Evolutionary conservation across 805 yeast genomes (phyloP), one percentile per base, ranked within the genome.

Genomic region (Saturnispora hagleri): DNA sequence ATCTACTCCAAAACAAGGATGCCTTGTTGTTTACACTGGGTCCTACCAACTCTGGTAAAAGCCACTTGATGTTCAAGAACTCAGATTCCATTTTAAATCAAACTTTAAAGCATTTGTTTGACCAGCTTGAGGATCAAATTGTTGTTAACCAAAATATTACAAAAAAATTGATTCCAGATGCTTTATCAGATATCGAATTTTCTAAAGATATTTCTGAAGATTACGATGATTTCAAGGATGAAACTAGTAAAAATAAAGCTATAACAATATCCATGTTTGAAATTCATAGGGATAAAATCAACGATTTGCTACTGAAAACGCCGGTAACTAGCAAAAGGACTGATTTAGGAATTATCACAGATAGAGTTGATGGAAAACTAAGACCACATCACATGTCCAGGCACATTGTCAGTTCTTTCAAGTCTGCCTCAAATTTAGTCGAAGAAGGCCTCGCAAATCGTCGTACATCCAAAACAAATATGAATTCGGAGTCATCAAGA

Each of bases 181-280:
- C 80, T 6, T 72, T 75, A 66, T 73, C 74, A 59, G 82, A 79
- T 57, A 66, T 78, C 24, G 72, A 74, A 6, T 26, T 26, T 56
- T 75, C 75, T 55, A 7, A 8, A 18, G 80, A 77, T 55, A 58
- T 68, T 20, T 64, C 72, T 20, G 64, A 66, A 46, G 77, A 73
- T 55, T 5, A 10, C 20, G 15, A 17, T 18, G 26, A 18, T 4
- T 3, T 7, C 18, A 38, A 38, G 7, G 20, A 35, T 18, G 28
- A 26, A 7, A 26, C 9, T 26, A 9, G 13, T 38, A 38, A 18
- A 31, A 45, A 46, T 26, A 55, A 55, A 33, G 79, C 74, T 0
- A 62, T 78, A 20, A 72, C 78, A 1, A 26, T 79, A n/a, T 74
- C 81, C 4, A 73, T 77, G 68, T 75, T 75, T 60, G 82, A 79